A percentile compares a stretch with the other conserved stretches of the same genome.
Evolutionary conservation across 2,329 filamentous ascomycete genomes (phyloP).

Genomic region (Coniella vitis): DNA sequence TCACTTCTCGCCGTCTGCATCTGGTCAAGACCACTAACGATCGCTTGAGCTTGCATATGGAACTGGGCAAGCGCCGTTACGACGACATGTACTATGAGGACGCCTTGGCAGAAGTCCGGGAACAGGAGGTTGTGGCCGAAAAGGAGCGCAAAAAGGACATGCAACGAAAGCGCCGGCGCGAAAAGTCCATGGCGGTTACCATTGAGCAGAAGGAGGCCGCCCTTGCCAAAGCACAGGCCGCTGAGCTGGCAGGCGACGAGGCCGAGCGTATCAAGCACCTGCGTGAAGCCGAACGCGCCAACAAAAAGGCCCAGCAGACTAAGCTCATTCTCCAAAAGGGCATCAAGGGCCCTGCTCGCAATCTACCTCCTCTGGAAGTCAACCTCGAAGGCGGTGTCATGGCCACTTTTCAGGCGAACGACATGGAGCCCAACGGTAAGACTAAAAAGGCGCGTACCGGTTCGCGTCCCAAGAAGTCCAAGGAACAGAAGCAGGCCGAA

Average conservation of each 20-base stretch:
- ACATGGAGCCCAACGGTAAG: slow-evolving; percentile 43
- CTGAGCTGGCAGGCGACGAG: slow-evolving; percentile 57
- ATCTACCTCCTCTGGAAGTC: slow-evolving; percentile 64
- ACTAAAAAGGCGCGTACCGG: slow-evolving; percentile 48
- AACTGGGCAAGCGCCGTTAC: slow-evolving; percentile 68
- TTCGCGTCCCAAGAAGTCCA: slow-evolving; percentile 81
- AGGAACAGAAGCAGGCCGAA: slow-evolving; percentile 72
- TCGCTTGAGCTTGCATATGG: slow-evolving; percentile 62
- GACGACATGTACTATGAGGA: slow-evolving; percentile 70
- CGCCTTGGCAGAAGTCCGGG: slow-evolving; percentile 79
- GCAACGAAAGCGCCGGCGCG: slow-evolving; percentile 91
- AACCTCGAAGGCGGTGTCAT: slow-evolving; percentile 81
- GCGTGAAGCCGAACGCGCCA: slow-evolving; percentile 79
- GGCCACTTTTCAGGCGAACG: slow-evolving; percentile 72
- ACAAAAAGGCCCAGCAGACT: slow-evolving; percentile 88
- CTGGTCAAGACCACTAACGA: slow-evolving; percentile 50
- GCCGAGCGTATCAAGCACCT: slow-evolving; percentile 74
- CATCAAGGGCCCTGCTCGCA: slow-evolving; percentile 67
- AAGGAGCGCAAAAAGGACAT: slow-evolving; percentile 99
- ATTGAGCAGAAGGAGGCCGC: slow-evolving; percentile 85
- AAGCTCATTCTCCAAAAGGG: slow-evolving; percentile 82
- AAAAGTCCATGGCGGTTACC: slow-evolving; percentile 91
- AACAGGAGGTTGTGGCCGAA: slow-evolving; percentile 84
- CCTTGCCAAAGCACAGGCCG: slow-evolving; percentile 67
- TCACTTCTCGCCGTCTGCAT: slow-evolving; percentile 55